Percentiles rank a stretch among this genome's conserved stretches.
phyloP scores from a whole-genome alignment of 176 grass and related monocot species.

The Raddia distichophylla region DNA sequence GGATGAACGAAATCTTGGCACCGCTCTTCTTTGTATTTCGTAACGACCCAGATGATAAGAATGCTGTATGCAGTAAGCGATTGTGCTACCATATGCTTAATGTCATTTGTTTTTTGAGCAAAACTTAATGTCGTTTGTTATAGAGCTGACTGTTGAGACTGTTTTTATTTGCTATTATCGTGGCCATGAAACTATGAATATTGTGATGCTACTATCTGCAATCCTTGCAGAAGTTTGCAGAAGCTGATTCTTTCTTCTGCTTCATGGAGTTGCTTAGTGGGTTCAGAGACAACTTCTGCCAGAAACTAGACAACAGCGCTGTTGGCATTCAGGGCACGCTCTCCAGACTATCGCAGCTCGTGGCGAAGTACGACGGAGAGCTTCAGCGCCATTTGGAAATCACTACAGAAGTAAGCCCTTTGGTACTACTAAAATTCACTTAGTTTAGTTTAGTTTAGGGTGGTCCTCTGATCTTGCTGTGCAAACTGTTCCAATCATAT shows the following conservation, averaged over 20 bases:
- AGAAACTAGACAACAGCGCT: constrained; percentile 85
- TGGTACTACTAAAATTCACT: not conserved
- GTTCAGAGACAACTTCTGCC: constrained; percentile 93
- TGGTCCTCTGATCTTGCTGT: constrained; percentile 19
- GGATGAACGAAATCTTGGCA: constrained; percentile 94
- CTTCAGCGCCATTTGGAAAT: constrained; percentile 82
- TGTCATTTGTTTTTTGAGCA: not conserved
- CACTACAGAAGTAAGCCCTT: constrained; percentile 69
- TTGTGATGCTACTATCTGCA: constrained; percentile 19
- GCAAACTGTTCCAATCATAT: not conserved
- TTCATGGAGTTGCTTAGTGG: constrained; percentile 77
- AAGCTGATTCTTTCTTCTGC: constrained; percentile 95
- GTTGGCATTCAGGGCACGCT: constrained; percentile 81
- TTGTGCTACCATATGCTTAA: constrained; percentile 18
- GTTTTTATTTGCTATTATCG: constrained; percentile 1
- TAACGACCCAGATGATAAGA: constrained; percentile 77
- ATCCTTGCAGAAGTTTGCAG: constrained; percentile 59
- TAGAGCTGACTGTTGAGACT: constrained; percentile 1
- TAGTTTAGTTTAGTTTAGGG: not conserved
- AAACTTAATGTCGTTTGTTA: not conserved
- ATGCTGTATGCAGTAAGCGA: constrained; percentile 82
- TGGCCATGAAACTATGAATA: not conserved
- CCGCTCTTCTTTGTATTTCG: constrained; percentile 82
- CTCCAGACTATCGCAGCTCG: constrained; percentile 64
- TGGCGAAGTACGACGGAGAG: constrained; percentile 71